Evolutionary conservation across 1,284 basidiomycete genomes (phyloP).

Genomic region (Cutaneotrichosporon dermatis): DNA sequence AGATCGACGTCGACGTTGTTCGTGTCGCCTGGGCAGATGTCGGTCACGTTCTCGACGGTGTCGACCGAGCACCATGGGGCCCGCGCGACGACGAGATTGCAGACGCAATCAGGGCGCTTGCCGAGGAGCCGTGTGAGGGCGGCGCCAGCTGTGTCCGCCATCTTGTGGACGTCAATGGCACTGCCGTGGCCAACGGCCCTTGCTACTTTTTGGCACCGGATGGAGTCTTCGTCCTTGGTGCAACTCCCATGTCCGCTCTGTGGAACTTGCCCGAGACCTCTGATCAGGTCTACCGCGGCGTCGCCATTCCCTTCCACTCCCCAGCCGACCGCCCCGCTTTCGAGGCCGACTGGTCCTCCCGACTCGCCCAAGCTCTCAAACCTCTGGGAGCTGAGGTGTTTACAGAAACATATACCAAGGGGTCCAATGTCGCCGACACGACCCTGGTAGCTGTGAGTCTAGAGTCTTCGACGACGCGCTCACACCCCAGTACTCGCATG

Average conservation of each 20-base stretch:
- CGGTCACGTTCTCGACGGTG: slow-evolving; percentile 37
- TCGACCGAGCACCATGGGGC: slow-evolving; percentile 5
- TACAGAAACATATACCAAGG: slow-evolving; percentile 26
- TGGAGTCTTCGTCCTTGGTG: background rate
- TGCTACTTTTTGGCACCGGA: slow-evolving; percentile 32
- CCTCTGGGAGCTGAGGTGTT: slow-evolving; percentile 37
- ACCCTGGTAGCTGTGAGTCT: slow-evolving; percentile 30
- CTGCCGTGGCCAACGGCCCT: slow-evolving; percentile 12
- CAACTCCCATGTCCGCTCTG: slow-evolving; percentile 7
- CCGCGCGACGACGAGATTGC: slow-evolving; percentile 13
- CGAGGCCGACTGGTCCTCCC: slow-evolving; percentile 21
- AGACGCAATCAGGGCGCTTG: slow-evolving; percentile 3
- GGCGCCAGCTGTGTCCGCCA: slow-evolving; percentile 32
- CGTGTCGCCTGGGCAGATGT: slow-evolving; percentile 44
- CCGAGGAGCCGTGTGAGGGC: slow-evolving; percentile 28
- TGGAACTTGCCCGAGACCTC: slow-evolving; percentile 2
- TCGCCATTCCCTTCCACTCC: slow-evolving; percentile 29
- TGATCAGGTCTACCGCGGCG: slow-evolving; percentile 29
- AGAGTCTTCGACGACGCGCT: background rate
- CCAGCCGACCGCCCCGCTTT: slow-evolving; percentile 22
- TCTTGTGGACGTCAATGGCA: slow-evolving; percentile 12
- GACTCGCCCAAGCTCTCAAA: slow-evolving; percentile 15
- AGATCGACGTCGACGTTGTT: slow-evolving; percentile 27
- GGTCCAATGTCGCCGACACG: slow-evolving; percentile 3
- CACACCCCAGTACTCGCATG: slow-evolving; percentile 4